Evolutionary conservation across 164 flowering plant genomes (phyloP), one percentile per base, ranked within the genome.

Genomic region (Magnolia officinalis): DNA sequence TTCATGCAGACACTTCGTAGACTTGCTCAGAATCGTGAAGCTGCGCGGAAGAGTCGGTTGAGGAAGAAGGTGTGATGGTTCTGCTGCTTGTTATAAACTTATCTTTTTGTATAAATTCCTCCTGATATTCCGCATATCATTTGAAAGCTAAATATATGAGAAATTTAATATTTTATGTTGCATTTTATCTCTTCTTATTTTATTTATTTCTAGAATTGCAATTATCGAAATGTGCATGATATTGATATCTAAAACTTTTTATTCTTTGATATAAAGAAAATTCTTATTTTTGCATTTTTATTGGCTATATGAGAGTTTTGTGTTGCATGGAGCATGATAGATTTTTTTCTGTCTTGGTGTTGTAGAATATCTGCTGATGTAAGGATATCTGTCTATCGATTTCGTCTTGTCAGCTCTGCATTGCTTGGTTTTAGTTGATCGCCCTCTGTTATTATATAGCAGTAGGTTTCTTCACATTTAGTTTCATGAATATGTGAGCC

Each of bases 1-100:
- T 59, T 61, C 1, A 50, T 74, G 58, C 86, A 95, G 98, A 80
- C 84, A 50, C 90, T 90, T n/a, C 89, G 96, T 7, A 85, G 99
- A 76, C 82, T 92, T 82, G 97, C 93, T 66, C 97, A 92, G 82
- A 92, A 92, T 82, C 91, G 95, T 63, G 97, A 92, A 79, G 97
- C 97, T 80, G 95, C 97, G 51, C 81, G 90, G 75, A 92, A 90
- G 81, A 92, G 97, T 81, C 89, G 95, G 2, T 71, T 92, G 63
- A 86, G 93, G 83, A 92, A 92, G 84, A 92, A 92, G 73, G 97
- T 92, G 80, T 74, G 63, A 68, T 75, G 45, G 19, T 64, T 31
- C 31, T 63, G 20, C 9, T 63, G 14, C 20, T 23, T 29, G 50
- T 18, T 37, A 55, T 55, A 10, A 6, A 10, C 61, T 55, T 55